Evolutionary conservation across 306 rosid species (phyloP), one percentile per base, ranked within the genome.

Genomic region (Boehmeria nivea): DNA sequence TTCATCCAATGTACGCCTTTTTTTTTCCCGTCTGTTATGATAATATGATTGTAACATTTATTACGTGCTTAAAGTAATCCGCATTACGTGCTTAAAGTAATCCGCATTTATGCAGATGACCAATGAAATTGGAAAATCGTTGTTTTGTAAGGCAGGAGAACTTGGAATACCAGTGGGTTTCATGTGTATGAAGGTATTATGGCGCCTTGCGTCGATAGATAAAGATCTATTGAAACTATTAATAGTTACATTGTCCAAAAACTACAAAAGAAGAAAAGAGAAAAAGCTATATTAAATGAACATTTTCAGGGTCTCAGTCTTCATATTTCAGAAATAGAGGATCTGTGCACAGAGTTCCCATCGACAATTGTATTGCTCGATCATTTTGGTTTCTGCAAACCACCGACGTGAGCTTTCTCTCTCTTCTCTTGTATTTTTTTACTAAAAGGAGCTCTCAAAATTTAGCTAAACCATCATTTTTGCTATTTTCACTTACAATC

Each of bases 341-440:
- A 81, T 71, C 67, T 86, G n/a, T 86, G 95, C 58, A 55, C 74
- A 6, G 90, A 89, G 45, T 89, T 86, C 61, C 95, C 97, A 21
- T 86, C 88, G 39, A 89, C 95, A 17, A 21, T 54, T 50, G 89
- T 86, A 46, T 61, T 89, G 66, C 84, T 89, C 15, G 97, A 89
- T 72, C 97, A 89, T 73, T 46, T 89, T 40, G 94, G 78, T 61
- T 89, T 89, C 71, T 83, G 94, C 78, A 86, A 89, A 78, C 86
- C 95, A 44, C 95, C 88, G 60, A 31, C 24, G 97, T 89, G 67
- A 81, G 88, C 47, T 36, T 9, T 38, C 44, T 3, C 17, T 20
- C 43, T 69, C 49, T 33, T 24, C 1, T 27, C 18, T 21, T 44
- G 42, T 54, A 17, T 34, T 38, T 25, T 3, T 36, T 12, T 62